A percentile compares a stretch with the other conserved stretches of the same genome.
phyloP scores from a whole-genome alignment of 495 filamentous ascomycete species.

The Hypoxylon lenormandii region DNA sequence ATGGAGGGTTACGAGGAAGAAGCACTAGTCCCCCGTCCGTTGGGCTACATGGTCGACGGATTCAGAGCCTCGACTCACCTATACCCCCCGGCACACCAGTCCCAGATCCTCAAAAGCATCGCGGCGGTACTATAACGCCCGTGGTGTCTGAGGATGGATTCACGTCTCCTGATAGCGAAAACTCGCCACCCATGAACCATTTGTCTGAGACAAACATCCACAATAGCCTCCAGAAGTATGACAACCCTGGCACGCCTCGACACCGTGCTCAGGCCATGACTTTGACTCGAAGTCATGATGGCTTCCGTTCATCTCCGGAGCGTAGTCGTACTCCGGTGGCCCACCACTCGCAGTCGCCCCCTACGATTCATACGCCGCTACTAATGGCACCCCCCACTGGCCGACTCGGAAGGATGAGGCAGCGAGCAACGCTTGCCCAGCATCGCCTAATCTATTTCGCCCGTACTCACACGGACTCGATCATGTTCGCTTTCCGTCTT shows the following conservation, averaged over 20 bases:
- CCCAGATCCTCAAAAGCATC: conserved; percentile 57
- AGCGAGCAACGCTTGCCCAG: conserved; percentile 50
- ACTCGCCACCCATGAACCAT: conserved; percentile 41
- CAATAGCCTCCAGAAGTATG: conserved; percentile 51
- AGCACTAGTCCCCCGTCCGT: conserved; percentile 52
- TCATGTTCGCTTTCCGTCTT: conserved; percentile 50
- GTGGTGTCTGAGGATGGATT: conserved; percentile 48
- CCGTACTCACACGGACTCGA: conserved; percentile 33
- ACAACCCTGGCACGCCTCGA: conserved; percentile 46
- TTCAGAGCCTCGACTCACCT: conserved; percentile 69
- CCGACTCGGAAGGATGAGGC: conserved; percentile 52
- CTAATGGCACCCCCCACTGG: conserved; percentile 71
- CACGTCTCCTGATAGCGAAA: conserved; percentile 52
- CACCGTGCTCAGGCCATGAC: conserved; percentile 52
- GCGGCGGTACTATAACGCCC: conserved; percentile 25
- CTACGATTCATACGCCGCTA: conserved; percentile 58
- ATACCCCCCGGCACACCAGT: conserved; percentile 59
- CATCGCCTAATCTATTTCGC: conserved; percentile 44
- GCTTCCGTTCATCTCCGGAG: conserved; percentile 42
- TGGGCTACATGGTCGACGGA: conserved; percentile 61
- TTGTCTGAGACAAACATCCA: conserved; percentile 46
- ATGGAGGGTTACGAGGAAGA: conserved; percentile 54
- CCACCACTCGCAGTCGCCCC: conserved; percentile 49
- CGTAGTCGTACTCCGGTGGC: conserved; percentile 30
- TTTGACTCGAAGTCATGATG: conserved; percentile 54